Percentiles rank a stretch among this genome's conserved stretches.
These are phyloP conservation scores for Coniosporium tulheliwenetii DNA, from an alignment of 2,329 filamentous ascomycete genomes.

Conservation along the genomic window DNA sequence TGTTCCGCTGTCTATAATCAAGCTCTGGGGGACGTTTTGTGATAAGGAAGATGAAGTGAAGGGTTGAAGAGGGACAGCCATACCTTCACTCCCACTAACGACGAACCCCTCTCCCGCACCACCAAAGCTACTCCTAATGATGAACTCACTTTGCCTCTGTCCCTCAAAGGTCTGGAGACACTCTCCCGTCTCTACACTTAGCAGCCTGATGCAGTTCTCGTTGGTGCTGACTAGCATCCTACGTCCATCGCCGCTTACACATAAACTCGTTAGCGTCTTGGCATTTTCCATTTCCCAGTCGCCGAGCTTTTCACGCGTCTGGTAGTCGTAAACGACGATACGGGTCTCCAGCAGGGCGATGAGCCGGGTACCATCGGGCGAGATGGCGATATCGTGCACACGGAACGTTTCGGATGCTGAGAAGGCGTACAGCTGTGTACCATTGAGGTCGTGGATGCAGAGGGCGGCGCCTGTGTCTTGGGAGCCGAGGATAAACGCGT, in stretches of 20 bases:
- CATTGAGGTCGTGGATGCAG: conserved; percentile 30
- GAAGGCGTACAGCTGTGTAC: conserved; percentile 4
- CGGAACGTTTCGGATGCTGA: conserved; percentile 46
- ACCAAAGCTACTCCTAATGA: conserved; percentile 74
- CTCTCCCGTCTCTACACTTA: conserved; percentile 59
- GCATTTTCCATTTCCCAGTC: conserved; percentile 54
- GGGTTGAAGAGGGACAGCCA: conserved; percentile 8
- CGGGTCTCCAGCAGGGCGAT: conserved; percentile 59
- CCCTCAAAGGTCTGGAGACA: conserved; percentile 62
- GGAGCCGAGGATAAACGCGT: conserved; percentile 64
- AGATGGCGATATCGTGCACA: conserved; percentile 74
- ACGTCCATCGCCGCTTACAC: conserved; percentile 67
- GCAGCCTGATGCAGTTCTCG: conserved; percentile 59
- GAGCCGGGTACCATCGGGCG: conserved; percentile 62
- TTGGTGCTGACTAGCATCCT: conserved; percentile 70
- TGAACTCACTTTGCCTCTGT: conserved; percentile 56
- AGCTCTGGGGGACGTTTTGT: background rate
- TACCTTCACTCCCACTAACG: conserved; percentile 80
- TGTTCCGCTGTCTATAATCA: background rate
- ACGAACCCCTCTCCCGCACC: conserved; percentile 88
- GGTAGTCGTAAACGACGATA: conserved; percentile 70
- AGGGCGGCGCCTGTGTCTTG: conserved; percentile 53
- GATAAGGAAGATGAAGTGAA: background rate
- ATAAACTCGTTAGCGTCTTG: conserved; percentile 38
- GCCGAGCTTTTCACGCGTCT: conserved; percentile 59